Base-by-base conservation (phyloP, 306 rosid species). In the Casuarina cunninghamiana region DNA sequence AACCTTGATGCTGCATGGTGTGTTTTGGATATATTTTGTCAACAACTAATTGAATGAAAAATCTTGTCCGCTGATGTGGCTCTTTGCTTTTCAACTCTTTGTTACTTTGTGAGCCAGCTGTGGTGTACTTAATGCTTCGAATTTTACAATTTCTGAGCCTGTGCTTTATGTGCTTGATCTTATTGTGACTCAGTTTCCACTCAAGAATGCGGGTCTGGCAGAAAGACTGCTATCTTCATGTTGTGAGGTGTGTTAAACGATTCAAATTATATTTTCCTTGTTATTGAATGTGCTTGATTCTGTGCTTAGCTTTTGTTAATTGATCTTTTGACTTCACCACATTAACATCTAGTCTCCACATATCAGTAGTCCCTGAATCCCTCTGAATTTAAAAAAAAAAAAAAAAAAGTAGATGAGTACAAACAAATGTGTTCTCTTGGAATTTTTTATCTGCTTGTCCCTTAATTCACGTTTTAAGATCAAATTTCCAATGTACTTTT, bases 201-300 rank as follows among this genome's bases (percentile, higher is more conserved):
- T 61, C 62, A 85, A 90, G 88, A 84, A 77, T 83, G 80, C 81
- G 73, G 96, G 97, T 53, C 13, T 95, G 48, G 92, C 96, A 0
- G 93, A 92, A 78, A 88, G 84, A 79, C 75, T 95, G 78, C 39
- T 95, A 71, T 73, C 93, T 73, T 73, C 91, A 41, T 95, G 98
- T 77, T 95, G 98, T 77, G 86, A 83, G 98, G 98, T 95, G 12
- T 48, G 11, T 48, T 48, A 9, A 13, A 48, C 11, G 51, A 48
- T 8, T 80, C 46, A 2, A 46, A 67, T 26, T 50, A 19, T 45
- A 51, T 45, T 78, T 19, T 76, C n/a, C 58, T 15, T 65, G 44
- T 43, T 55, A 58, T 38, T 73, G 75, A 16, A 55, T 37, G 39
- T 67, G 69, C 46, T 75, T 54, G 45, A 7, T 5, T 45, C 6